Evolutionary conservation across 495 filamentous ascomycete genomes (phyloP), one percentile per base, ranked within the genome.

Genomic region (Xylaria nigripes): DNA sequence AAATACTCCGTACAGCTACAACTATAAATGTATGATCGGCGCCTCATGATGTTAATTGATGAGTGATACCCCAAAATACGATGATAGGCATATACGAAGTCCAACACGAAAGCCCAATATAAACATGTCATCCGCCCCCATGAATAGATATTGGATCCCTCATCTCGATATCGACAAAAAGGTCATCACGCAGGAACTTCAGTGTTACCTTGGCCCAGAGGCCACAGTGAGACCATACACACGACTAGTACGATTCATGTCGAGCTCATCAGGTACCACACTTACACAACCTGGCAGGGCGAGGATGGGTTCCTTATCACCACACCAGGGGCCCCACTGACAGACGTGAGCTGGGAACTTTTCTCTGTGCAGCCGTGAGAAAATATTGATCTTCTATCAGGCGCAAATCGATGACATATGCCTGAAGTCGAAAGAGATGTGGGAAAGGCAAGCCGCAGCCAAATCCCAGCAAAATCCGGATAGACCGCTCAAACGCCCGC

Each of bases 401-500:
- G 76, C 79, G 66, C 77, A 81, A 62, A 81, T 81, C 41, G 75
- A 81, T 54, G 76, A 81, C 60, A 78, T 81, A 23, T 81, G 77
- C 62, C 48, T 70, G 36, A 79, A 79, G 65, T 79, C 76, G 15
- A 77, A 71, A 50, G 72, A 79, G 49, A 70, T 77, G 64, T 79
- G 76, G 76, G 76, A 79, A 59, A 74, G 66, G 59, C 74, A 79
- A 67, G 77, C 77, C n/a, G 76, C 76, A 15, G 76, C 76, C 18
- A 63, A 73, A 45, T 69, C 72, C 38, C 68, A 75, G 49, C 70
- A 68, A 44, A 66, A 69, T 30, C 65, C 73, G 41, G 72, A 73
- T 47, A 78, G 73, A 56, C 62, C 71, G 49, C 65, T 80, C 32
- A 80, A 80, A 60, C 70, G 76, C 30, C 77, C 77, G 21, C 70